phyloP scores from a whole-genome alignment of 768 basidiomycete genomes.

The Mycena galopus region DNA sequence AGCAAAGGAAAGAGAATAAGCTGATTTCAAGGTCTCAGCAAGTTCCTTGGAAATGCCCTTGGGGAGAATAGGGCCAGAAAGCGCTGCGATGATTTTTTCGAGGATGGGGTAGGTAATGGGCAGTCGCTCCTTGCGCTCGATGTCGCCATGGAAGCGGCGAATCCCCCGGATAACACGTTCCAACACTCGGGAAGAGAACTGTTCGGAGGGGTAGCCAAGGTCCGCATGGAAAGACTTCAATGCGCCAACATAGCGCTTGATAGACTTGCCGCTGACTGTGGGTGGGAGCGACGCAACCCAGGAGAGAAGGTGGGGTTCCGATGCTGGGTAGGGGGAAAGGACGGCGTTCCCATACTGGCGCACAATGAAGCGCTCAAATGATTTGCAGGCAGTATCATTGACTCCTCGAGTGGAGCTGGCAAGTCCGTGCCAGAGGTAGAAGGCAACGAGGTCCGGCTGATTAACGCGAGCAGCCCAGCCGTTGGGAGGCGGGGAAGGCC shows the following conservation, averaged over 20 bases:
- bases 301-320: slow-evolving; percentile 5
- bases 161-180: too few species aligned
- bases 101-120: too few species aligned
- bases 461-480: slow-evolving; percentile 14
- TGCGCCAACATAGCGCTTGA: slow-evolving; percentile 9
- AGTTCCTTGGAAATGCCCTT: slow-evolving; percentile 6
- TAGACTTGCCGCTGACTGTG: slow-evolving; percentile 1
- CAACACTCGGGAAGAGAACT: too few species aligned
- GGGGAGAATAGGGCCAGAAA: not conserved
- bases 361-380: slow-evolving; percentile 2
- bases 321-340: not conserved
- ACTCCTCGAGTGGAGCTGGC: slow-evolving; percentile 16
- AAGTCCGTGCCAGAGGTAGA: slow-evolving; percentile 11
- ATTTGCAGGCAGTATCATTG: slow-evolving; percentile 23
- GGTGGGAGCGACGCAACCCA: slow-evolving; percentile 12
- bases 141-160: too few species aligned
- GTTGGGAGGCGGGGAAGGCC: slow-evolving; percentile 13
- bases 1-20: slow-evolving; percentile 1
- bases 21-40: slow-evolving; percentile 5
- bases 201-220: not conserved
- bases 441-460: slow-evolving; percentile 15
- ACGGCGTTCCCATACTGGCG: not conserved
- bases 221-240: slow-evolving; percentile 10
- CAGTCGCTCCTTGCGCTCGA: too few species aligned
- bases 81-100: too few species aligned